Evolutionary conservation across 257 asterid genomes (phyloP), one percentile per base, ranked within the genome.

Genomic region (Phtheirospermum japonicum): DNA sequence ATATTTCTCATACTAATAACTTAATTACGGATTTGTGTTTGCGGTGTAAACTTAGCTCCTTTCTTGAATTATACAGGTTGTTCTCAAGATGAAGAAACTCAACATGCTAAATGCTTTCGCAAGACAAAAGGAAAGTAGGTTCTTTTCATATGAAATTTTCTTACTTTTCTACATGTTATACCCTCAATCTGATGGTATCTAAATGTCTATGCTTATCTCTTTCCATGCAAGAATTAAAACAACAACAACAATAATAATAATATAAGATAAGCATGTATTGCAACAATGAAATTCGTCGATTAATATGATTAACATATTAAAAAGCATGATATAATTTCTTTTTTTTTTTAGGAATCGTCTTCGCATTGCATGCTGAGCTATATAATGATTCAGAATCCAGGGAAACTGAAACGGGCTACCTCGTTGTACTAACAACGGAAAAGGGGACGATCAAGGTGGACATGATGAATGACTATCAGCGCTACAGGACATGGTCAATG

Each of bases 41-140:
- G 54, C n/a, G 26, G 48, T n/a, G 31, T 57, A 30, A 26, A 14
- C 55, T 59, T 72, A 67, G 64, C 33, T 51, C 30, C 17, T 62
- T 63, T 60, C 57, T 40, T 73, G 68, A 20, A 43, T 62, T 50
- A 17, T 64, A 43, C 81, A 90, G 96, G 95, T 84, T 39, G 73
- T 87, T 75, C 81, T 90, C 70, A 85, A 78, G 73, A 75, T 77
- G 76, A 85, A 80, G 82, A 90, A 85, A 69, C 82, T 72, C 48
- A 85, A 79, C 68, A 60, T 76, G 72, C 77, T 90, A 57, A 83
- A 86, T 30, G 64, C 89, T 32, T 77, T 90, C 50, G 59, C 88
- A 67, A 81, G 93, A 66, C 82, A 81, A 71, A 82, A 73, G 20
- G 91, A 87, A 79, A 74, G 98, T 87, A 82, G 14, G 93, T 70